These are phyloP conservation scores for Endotrypanum monterogeii DNA, from an alignment of 208 protist genomes.

Conservation along the genomic window DNA sequence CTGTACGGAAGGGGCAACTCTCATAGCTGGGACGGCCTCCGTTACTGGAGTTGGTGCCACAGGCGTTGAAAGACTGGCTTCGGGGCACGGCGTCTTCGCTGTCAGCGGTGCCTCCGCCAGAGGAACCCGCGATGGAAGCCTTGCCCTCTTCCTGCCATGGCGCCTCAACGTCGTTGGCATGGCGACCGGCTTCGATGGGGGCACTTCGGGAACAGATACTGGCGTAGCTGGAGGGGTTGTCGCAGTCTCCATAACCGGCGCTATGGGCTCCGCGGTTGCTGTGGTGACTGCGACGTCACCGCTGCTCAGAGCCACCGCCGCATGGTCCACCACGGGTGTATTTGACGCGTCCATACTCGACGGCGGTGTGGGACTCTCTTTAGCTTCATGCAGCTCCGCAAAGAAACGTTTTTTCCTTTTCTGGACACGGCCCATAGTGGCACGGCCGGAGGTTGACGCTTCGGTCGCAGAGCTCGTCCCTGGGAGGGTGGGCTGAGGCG, in stretches of 20 bases:
- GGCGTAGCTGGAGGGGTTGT: neutral
- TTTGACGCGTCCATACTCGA: too few species aligned
- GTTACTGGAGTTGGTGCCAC: neutral
- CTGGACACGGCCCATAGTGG: neutral
- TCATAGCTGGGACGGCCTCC: neutral
- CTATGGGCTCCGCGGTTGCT: neutral
- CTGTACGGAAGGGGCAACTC: neutral
- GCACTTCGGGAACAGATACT: neutral
- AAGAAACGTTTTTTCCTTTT: conserved; percentile 4
- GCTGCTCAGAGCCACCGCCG: neutral
- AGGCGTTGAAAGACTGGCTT: neutral
- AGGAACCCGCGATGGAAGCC: neutral
- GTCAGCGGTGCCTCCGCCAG: conserved; percentile 2
- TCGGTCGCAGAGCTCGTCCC: neutral
- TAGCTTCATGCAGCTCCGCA: neutral
- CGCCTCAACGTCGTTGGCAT: neutral
- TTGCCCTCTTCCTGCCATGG: neutral
- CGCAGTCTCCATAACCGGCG: neutral
- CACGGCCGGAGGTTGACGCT: neutral
- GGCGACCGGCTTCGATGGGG: neutral
- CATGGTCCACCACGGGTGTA: neutral
- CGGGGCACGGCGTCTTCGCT: neutral
- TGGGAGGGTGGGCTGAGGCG: neutral
- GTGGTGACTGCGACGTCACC: neutral
- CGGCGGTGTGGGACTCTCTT: neutral